Base-by-base conservation (phyloP, 768 basidiomycete genomes). In the Pulveroboletus sp. region DNA sequence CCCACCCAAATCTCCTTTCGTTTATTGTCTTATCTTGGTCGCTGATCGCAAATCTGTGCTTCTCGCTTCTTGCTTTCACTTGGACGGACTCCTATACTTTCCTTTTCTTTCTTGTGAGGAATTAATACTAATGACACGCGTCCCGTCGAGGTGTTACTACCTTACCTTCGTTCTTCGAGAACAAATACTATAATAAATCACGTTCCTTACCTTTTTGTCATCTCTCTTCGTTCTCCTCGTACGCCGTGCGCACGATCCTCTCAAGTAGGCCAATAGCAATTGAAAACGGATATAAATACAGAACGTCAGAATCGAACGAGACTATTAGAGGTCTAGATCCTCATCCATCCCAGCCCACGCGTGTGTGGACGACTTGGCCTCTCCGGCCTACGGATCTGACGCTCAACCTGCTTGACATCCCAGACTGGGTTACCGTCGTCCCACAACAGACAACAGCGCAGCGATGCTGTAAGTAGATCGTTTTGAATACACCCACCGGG, bases 101-200 rank as follows among this genome's bases (percentile, higher is more conserved):
- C 31, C 16, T 29, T 24, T 43, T 40, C 31, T 36, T 31, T 32
- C 53, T 48, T 63, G 47, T 49, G 51, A 42, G 54, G 59, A 56
- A 52, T 51, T 36, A 36, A 60, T 56, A 40, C 57, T 45, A 35
- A 41, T 22, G 34, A 38, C 51, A 57, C 44, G 44, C 58, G 35
- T 36, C 23, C 11, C 45, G 41, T 53, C 16, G 34, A 47, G 37
- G 39, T 49, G 46, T 47, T 44, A 4, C 46, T 29, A 44, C 42
- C 20, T 23, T n/a, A 4, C 32, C 27, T 47, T 55, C 19, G 30
- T 17, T 22, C n/a, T 29, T 40, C 45, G 8, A 30, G 34, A 37
- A 43, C 22, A 16, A n/a, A 40, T 49, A 34, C 40, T 41, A 43
- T n/a, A 22, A 4, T 46, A 40, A 39, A 30, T 45, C 14, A 37